Evolutionary conservation across 2,329 filamentous ascomycete species (phyloP).

Genomic region (Hypoxylon sp.): DNA sequence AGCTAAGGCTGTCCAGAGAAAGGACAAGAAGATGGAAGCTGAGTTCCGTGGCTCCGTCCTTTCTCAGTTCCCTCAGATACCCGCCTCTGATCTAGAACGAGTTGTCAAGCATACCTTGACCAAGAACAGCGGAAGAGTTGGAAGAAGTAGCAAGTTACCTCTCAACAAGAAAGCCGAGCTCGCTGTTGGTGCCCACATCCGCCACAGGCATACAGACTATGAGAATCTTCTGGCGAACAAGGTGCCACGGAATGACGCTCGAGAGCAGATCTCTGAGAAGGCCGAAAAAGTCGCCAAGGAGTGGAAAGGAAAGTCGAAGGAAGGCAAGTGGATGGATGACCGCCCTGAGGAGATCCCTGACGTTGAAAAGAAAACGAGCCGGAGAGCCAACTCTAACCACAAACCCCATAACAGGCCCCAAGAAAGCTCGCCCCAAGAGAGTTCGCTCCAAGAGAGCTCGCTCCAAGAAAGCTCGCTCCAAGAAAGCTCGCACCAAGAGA

Average conservation of each 20-base stretch:
- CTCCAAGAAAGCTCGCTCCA: too few relatives aligned
- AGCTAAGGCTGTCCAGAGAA: constrained; percentile 53
- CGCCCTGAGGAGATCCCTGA: neutral
- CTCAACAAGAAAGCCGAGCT: constrained; percentile 60
- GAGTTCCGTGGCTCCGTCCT: constrained; percentile 57
- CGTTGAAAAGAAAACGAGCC: neutral
- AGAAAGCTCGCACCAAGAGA: too few relatives aligned
- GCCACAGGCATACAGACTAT: constrained; percentile 65
- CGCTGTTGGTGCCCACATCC: constrained; percentile 65
- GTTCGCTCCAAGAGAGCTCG: too few relatives aligned
- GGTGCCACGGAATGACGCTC: constrained; percentile 10
- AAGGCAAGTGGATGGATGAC: neutral
- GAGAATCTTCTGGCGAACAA: constrained; percentile 56
- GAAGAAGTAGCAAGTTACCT: constrained; percentile 59
- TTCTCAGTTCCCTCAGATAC: constrained; percentile 60
- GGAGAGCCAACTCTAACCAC: neutral
- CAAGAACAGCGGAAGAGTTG: constrained; percentile 65
- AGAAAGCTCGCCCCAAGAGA: neutral
- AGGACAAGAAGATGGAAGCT: constrained; percentile 55
- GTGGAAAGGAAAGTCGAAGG: constrained; percentile 36
- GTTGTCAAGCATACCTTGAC: constrained; percentile 61
- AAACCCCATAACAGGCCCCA: neutral
- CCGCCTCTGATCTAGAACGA: constrained; percentile 52
- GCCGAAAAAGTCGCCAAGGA: constrained; percentile 20
- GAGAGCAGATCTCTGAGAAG: constrained; percentile 5